A percentile compares a stretch with the other conserved stretches of the same genome.
phyloP scores from a whole-genome alignment of 2,329 filamentous ascomycete species.

The Phialophora macrospora region DNA sequence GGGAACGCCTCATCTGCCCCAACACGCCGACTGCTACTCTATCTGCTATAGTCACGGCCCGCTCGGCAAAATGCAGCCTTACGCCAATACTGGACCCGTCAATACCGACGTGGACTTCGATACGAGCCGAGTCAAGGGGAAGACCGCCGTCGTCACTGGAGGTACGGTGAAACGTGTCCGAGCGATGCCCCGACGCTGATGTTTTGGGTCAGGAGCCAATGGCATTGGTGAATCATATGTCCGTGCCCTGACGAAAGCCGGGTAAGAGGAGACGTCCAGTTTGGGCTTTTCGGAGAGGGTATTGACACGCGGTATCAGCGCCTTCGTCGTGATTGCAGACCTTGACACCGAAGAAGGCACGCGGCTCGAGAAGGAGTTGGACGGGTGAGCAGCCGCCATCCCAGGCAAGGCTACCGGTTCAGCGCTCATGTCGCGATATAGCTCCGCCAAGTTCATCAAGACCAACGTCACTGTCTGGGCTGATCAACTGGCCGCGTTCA shows the following conservation, averaged over 20 bases:
- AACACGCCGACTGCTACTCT: not conserved
- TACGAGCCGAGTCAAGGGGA: constrained; percentile 40
- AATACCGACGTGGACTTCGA: constrained; percentile 30
- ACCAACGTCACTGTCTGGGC: constrained; percentile 68
- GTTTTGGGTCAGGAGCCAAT: constrained; percentile 39
- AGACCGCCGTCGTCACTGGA: constrained; percentile 45
- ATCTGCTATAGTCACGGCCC: not conserved
- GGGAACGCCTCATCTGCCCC: not conserved
- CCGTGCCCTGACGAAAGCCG: constrained; percentile 40
- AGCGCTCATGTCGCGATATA: not conserved
- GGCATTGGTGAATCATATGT: constrained; percentile 45
- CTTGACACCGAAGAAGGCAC: constrained; percentile 50
- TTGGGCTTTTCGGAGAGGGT: not conserved
- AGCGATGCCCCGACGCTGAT: not conserved
- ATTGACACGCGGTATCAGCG: constrained; percentile 22
- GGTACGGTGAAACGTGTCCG: constrained; percentile 27
- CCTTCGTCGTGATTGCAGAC: constrained; percentile 42
- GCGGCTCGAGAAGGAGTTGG: constrained; percentile 36
- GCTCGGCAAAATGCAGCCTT: constrained; percentile 23
- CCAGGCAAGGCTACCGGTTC: not conserved
- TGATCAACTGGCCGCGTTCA: constrained; percentile 68
- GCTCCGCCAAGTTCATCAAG: constrained; percentile 43
- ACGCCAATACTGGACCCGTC: constrained; percentile 32
- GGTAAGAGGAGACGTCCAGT: constrained; percentile 20
- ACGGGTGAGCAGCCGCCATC: constrained; percentile 11